These are phyloP conservation scores for Rhodotorula sp. DNA, from an alignment of 1,284 basidiomycete species.

Conservation along the genomic window DNA sequence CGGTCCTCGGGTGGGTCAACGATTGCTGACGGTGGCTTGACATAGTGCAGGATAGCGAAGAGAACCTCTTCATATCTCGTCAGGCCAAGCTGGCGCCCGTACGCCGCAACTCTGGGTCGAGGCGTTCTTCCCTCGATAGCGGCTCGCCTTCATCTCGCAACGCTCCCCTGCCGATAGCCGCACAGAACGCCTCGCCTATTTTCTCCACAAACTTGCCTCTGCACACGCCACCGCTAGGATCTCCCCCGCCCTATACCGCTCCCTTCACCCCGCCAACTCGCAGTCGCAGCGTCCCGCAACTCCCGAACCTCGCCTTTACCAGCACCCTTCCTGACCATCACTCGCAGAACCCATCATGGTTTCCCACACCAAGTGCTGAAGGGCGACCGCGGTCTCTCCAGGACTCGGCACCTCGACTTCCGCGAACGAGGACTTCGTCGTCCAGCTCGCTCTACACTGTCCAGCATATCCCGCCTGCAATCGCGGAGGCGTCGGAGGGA, in stretches of 20 bases:
- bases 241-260: constrained; percentile 28
- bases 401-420: neutral
- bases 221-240: neutral
- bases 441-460: neutral
- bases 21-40: too few species aligned
- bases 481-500: neutral
- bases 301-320: constrained; percentile 21
- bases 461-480: neutral
- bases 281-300: constrained; percentile 25
- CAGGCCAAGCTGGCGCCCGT: too few species aligned
- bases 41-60: too few species aligned
- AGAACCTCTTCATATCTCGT: too few species aligned
- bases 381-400: neutral
- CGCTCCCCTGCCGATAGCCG: too few species aligned
- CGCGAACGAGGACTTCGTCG: neutral
- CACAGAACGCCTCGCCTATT: too few species aligned
- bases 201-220: too few species aligned
- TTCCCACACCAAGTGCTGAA: neutral
- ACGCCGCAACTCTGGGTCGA: too few species aligned
- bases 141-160: too few species aligned
- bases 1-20: too few species aligned
- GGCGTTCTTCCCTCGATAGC: too few species aligned
- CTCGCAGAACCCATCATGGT: neutral
- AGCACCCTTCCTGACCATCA: neutral
- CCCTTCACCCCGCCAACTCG: constrained; percentile 25